A percentile compares a stretch with the other conserved stretches of the same genome.
These are phyloP conservation scores for Fusarium begoniae DNA, from an alignment of 2,329 filamentous ascomycete genomes.

Conservation along the genomic window DNA sequence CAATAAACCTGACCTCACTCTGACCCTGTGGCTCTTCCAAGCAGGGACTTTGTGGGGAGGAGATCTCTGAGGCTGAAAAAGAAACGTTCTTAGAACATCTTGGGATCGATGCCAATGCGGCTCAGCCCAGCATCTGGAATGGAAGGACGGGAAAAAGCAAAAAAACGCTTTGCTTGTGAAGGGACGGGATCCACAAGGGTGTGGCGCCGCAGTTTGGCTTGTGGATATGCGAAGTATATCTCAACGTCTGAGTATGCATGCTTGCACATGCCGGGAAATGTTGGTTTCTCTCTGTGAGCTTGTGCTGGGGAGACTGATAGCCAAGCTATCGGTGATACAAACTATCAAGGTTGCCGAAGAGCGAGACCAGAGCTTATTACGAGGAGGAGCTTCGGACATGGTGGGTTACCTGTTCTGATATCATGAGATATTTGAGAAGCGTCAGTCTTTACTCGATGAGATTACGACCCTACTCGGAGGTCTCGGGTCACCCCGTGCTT, in stretches of 20 bases:
- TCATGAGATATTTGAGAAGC: conserved; percentile 27
- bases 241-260: conserved; percentile 13
- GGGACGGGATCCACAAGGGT: conserved; percentile 36
- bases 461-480: conserved; percentile 9
- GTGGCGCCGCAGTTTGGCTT: conserved; percentile 33
- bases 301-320: background rate
- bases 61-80: conserved; percentile 40
- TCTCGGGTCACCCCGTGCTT: conserved; percentile 14
- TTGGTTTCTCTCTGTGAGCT: background rate
- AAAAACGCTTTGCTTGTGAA: conserved; percentile 4
- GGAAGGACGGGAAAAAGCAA: conserved; percentile 25
- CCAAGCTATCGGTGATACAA: background rate
- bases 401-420: background rate
- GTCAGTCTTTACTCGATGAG: background rate
- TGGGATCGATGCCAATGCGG: conserved; percentile 35
- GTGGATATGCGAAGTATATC: conserved; percentile 30
- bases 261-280: conserved; percentile 21
- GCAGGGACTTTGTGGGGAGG: conserved; percentile 21
- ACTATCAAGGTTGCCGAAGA: background rate
- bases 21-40: background rate
- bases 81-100: conserved; percentile 25
- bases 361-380: background rate
- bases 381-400: background rate
- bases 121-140: conserved; percentile 36
- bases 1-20: conserved; percentile 6